phyloP scores from a whole-genome alignment of 1,284 basidiomycete species.

The Boletellus deceptivus region DNA sequence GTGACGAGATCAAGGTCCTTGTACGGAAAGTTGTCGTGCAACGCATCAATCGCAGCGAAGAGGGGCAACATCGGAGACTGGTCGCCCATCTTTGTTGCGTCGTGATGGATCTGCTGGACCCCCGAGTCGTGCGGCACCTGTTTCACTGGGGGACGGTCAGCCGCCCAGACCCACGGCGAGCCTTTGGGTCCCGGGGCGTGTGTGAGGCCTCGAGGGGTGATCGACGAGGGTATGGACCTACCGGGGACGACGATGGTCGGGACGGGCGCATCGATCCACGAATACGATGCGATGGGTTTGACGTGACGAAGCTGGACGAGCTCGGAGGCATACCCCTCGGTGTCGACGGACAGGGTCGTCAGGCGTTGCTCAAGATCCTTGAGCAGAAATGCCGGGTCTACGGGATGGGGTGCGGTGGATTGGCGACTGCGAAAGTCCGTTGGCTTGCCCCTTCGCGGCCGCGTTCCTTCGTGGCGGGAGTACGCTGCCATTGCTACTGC shows the following conservation, averaged over 20 bases:
- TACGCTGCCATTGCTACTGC: slow-evolving; percentile 22
- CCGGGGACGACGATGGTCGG: slow-evolving; percentile 36
- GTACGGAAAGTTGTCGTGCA: slow-evolving; percentile 31
- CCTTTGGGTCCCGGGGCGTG: slow-evolving; percentile 8
- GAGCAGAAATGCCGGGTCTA: slow-evolving; percentile 14
- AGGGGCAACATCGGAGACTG: slow-evolving; percentile 35
- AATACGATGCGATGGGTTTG: slow-evolving; percentile 33
- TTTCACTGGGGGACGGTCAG: slow-evolving; percentile 17
- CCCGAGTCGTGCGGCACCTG: slow-evolving; percentile 31
- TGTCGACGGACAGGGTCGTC: slow-evolving; percentile 16
- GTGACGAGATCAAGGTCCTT: slow-evolving; percentile 34
- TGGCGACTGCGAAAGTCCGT: background rate
- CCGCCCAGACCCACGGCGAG: slow-evolving; percentile 34
- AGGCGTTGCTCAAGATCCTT: slow-evolving; percentile 26
- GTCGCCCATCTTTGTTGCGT: slow-evolving; percentile 32
- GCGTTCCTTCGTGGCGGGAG: slow-evolving; percentile 6
- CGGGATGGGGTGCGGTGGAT: background rate
- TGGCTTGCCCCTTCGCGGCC: slow-evolving; percentile 16
- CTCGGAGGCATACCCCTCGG: slow-evolving; percentile 12
- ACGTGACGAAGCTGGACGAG: slow-evolving; percentile 25
- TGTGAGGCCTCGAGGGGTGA: background rate
- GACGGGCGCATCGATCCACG: slow-evolving; percentile 31
- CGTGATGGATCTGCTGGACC: slow-evolving; percentile 29
- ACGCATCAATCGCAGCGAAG: slow-evolving; percentile 35
- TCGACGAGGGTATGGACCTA: slow-evolving; percentile 6